Evolutionary conservation across 768 basidiomycete genomes (phyloP).

Genomic region (Psilocybe azurescens): DNA sequence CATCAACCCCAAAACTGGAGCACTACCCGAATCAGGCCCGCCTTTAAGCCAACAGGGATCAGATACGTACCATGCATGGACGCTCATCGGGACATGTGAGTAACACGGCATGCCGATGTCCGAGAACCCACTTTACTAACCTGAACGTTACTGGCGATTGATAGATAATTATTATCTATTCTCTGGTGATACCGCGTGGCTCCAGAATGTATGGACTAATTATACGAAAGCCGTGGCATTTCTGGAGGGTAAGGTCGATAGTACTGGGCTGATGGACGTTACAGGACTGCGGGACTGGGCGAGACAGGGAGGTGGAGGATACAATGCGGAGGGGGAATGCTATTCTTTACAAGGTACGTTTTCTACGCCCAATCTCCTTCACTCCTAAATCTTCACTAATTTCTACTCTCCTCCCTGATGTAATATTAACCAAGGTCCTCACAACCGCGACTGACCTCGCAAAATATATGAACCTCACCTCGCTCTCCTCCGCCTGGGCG

Average conservation of each 20-base stretch:
- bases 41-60: constrained; percentile 50
- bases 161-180: constrained; percentile 62
- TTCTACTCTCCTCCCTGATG: constrained; percentile 38
- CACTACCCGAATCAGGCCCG: constrained; percentile 58
- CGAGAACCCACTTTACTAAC: too few species aligned
- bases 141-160: too few species aligned
- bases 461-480: constrained; percentile 35
- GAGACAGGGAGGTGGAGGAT: constrained; percentile 56
- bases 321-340: constrained; percentile 64
- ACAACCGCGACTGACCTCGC: constrained; percentile 53
- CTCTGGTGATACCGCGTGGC: constrained; percentile 57
- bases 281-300: constrained; percentile 66
- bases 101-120: too few species aligned
- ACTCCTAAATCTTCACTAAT: constrained; percentile 42
- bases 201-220: constrained; percentile 54
- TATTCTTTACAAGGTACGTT: constrained; percentile 49
- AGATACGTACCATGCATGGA: constrained; percentile 67
- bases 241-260: constrained; percentile 55
- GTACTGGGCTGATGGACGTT: constrained; percentile 55
- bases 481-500: constrained; percentile 42
- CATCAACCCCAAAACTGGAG: constrained; percentile 56
- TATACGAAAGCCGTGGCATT: constrained; percentile 62
- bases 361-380: neutral
- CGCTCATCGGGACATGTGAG: constrained; percentile 59
- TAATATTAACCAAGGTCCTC: constrained; percentile 53